A percentile compares a stretch with the other conserved stretches of the same genome.
phyloP scores from a whole-genome alignment of 176 grass and related monocot genomes.

The Aegilops longissima region DNA sequence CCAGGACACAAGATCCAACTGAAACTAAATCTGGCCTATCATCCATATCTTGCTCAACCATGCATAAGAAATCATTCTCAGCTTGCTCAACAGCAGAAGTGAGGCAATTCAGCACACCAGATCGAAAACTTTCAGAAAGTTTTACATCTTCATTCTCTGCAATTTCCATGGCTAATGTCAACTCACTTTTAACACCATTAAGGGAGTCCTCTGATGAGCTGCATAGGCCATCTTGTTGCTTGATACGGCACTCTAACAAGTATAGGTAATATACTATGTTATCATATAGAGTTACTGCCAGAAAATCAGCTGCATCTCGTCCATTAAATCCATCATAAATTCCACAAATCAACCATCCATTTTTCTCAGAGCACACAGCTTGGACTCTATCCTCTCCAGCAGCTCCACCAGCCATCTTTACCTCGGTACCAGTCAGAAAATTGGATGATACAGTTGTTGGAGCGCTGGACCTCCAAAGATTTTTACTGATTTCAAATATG shows the following conservation, averaged over 20 bases:
- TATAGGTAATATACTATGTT: constrained; percentile 86
- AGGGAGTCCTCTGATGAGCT: constrained; percentile 23
- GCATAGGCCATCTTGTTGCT: constrained; percentile 42
- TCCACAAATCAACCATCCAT: constrained; percentile 96
- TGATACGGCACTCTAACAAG: constrained; percentile 70
- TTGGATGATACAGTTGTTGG: constrained; percentile 66
- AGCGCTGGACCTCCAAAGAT: constrained; percentile 59
- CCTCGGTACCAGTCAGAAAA: constrained; percentile 78
- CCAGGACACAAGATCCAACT: constrained; percentile 88
- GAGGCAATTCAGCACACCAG: constrained; percentile 80
- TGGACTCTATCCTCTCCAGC: constrained; percentile 99
- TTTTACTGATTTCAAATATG: constrained; percentile 64
- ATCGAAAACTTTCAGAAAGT: constrained; percentile 58
- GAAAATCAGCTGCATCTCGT: constrained; percentile 95
- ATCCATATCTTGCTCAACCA: constrained; percentile 93
- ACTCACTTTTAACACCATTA: constrained; percentile 53
- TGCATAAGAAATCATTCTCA: constrained; percentile 85
- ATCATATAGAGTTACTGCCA: constrained; percentile 92
- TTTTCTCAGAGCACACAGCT: constrained; percentile 98
- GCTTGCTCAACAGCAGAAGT: constrained; percentile 82
- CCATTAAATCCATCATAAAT: constrained; percentile 99
- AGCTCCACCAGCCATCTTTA: constrained; percentile 93
- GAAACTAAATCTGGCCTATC: constrained; percentile 95
- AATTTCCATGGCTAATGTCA: constrained; percentile 64
- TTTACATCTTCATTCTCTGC: constrained; percentile 57